These are phyloP conservation scores for Magnaporthiopsis rhizophila DNA, from an alignment of 2,329 filamentous ascomycete species.

Conservation along the genomic window DNA sequence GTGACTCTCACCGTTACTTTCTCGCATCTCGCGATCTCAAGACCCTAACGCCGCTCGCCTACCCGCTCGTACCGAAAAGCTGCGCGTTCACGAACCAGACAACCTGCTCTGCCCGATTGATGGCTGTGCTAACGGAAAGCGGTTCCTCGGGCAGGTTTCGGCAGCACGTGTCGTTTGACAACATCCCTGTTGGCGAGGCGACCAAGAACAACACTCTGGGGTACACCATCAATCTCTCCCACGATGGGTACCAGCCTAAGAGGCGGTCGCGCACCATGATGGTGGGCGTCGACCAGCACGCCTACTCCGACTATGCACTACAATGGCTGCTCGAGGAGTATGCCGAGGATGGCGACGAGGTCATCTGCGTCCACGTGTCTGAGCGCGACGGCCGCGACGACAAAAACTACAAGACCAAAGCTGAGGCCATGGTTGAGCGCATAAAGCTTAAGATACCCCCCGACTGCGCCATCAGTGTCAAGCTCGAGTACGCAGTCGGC, in stretches of 20 bases:
- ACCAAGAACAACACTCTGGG: slow-evolving; percentile 56
- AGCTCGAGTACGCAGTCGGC: slow-evolving; percentile 80
- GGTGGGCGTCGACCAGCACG: slow-evolving; percentile 83
- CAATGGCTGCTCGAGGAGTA: slow-evolving; percentile 90
- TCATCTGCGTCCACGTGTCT: slow-evolving; percentile 81
- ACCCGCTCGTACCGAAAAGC: background rate
- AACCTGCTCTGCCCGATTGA: slow-evolving; percentile 15
- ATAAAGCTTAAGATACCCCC: slow-evolving; percentile 72
- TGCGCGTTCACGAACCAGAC: background rate
- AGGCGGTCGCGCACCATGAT: slow-evolving; percentile 82
- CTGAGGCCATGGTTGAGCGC: slow-evolving; percentile 62
- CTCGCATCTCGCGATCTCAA: background rate
- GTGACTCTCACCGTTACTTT: background rate
- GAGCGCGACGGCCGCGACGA: slow-evolving; percentile 73
- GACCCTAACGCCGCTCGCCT: background rate
- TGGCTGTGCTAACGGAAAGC: slow-evolving; percentile 35
- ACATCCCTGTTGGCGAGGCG: slow-evolving; percentile 47
- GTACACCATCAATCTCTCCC: slow-evolving; percentile 76
- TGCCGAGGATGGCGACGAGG: slow-evolving; percentile 87
- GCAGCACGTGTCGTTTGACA: slow-evolving; percentile 54
- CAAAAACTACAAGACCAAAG: slow-evolving; percentile 67
- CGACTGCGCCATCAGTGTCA: slow-evolving; percentile 76
- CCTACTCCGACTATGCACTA: slow-evolving; percentile 85
- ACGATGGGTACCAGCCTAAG: slow-evolving; percentile 75
- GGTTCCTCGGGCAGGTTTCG: slow-evolving; percentile 41